Conservation (phyloP, 192 early-diverging fungal species). For the Thoreauomyces humboldtii region DNA sequence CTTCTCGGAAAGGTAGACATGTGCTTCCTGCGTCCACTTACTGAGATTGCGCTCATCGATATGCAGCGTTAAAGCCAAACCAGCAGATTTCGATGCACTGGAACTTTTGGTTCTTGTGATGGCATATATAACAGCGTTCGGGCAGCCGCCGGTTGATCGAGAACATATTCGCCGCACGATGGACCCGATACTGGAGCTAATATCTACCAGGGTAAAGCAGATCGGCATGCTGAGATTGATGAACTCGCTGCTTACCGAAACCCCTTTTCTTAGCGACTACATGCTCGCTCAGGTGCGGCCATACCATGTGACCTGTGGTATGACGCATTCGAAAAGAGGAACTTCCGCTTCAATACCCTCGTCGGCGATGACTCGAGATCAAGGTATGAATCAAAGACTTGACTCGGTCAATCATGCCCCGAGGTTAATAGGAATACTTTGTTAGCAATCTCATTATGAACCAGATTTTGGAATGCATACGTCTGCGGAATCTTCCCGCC, state of each 20-base stretch:
- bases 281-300: not conserved
- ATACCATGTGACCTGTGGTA: not conserved
- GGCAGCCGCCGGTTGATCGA: not conserved
- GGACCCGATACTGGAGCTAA: not conserved
- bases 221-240: not conserved
- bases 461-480: conserved; percentile 3
- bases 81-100: conserved; percentile 1
- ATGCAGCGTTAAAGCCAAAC: not conserved
- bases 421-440: not conserved
- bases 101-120: not conserved
- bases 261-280: not conserved
- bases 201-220: not conserved
- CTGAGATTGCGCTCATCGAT: not conserved
- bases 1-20: not conserved
- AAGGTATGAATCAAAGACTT: not conserved
- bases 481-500: not conserved
- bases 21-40: not conserved
- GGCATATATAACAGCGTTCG: conserved; percentile 4
- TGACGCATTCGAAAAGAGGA: not conserved
- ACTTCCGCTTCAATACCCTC: not conserved
- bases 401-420: not conserved
- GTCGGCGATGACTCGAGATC: not conserved
- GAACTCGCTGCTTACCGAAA: not conserved
- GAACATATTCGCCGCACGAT: not conserved
- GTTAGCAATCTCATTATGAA: not conserved